Conservation (phyloP, 768 basidiomycete species). For the Trametes maxima region DNA sequence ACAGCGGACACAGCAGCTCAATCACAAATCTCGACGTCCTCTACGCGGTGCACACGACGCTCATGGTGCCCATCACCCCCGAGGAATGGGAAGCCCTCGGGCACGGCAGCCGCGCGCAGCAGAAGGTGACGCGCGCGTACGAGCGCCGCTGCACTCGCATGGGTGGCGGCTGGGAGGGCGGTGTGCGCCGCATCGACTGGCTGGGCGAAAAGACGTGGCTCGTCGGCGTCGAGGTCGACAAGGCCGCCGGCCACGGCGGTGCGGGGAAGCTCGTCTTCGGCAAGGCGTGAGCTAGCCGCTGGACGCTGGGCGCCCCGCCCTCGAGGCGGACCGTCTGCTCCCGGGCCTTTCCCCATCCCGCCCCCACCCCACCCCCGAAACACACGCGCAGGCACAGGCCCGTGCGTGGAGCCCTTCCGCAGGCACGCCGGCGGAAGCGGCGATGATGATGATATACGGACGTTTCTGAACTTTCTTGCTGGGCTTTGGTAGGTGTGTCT, state of each 20-base stretch:
- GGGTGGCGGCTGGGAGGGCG: slow-evolving; percentile 68
- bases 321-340: not conserved
- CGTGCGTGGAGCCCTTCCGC: not conserved
- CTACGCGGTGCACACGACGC: slow-evolving; percentile 57
- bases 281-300: slow-evolving; percentile 36
- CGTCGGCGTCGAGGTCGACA: slow-evolving; percentile 63
- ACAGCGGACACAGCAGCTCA: slow-evolving; percentile 7
- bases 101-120: slow-evolving; percentile 55
- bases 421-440: not conserved
- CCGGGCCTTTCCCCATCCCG: not conserved
- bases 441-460: slow-evolving; percentile 21
- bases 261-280: slow-evolving; percentile 54
- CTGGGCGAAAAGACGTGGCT: slow-evolving; percentile 61
- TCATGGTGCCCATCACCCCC: slow-evolving; percentile 57
- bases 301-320: not conserved
- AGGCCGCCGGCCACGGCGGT: slow-evolving; percentile 39
- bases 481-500: slow-evolving; percentile 20
- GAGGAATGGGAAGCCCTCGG: slow-evolving; percentile 68
- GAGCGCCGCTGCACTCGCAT: slow-evolving; percentile 60
- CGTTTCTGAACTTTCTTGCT: slow-evolving; percentile 17
- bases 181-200: slow-evolving; percentile 71
- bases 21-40: slow-evolving; percentile 70
- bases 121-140: slow-evolving; percentile 61
- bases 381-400: not conserved
- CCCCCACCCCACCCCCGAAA: not conserved